Evolutionary conservation across 2,329 filamentous ascomycete species (phyloP).

Genomic region (Apiospora hydei): DNA sequence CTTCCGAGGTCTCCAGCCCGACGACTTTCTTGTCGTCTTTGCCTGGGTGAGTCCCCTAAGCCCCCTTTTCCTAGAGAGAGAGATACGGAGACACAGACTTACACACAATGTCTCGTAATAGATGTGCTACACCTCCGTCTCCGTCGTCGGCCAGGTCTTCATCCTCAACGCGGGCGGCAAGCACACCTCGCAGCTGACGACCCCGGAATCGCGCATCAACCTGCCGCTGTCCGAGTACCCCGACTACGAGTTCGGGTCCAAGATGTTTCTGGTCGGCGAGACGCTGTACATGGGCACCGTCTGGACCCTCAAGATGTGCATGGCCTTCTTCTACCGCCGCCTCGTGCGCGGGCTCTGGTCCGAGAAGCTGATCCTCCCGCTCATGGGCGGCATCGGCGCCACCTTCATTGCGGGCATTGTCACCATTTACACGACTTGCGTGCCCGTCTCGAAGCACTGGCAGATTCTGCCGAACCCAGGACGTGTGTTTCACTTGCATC

Average conservation of each 20-base stretch:
- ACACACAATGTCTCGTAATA: neutral
- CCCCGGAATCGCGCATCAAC: slow-evolving; percentile 38
- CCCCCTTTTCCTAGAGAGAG: neutral
- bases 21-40: slow-evolving; percentile 44
- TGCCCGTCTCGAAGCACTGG: slow-evolving; percentile 45
- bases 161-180: slow-evolving; percentile 39
- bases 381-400: slow-evolving; percentile 40
- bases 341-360: slow-evolving; percentile 45
- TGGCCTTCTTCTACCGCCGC: slow-evolving; percentile 49
- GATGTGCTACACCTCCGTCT: slow-evolving; percentile 24
- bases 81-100: neutral
- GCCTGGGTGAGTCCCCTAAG: slow-evolving; percentile 40
- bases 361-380: slow-evolving; percentile 45
- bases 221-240: slow-evolving; percentile 39
- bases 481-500: slow-evolving; percentile 36
- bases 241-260: slow-evolving; percentile 42
- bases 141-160: slow-evolving; percentile 32
- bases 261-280: slow-evolving; percentile 46
- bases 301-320: slow-evolving; percentile 50
- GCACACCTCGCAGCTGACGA: slow-evolving; percentile 41
- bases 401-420: slow-evolving; percentile 41
- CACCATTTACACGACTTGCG: slow-evolving; percentile 38
- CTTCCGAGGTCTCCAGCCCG: slow-evolving; percentile 39
- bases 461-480: slow-evolving; percentile 47
- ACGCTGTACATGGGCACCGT: slow-evolving; percentile 45